Conservation (phyloP, 1,284 basidiomycete species). For the Trichosporon faecale region DNA sequence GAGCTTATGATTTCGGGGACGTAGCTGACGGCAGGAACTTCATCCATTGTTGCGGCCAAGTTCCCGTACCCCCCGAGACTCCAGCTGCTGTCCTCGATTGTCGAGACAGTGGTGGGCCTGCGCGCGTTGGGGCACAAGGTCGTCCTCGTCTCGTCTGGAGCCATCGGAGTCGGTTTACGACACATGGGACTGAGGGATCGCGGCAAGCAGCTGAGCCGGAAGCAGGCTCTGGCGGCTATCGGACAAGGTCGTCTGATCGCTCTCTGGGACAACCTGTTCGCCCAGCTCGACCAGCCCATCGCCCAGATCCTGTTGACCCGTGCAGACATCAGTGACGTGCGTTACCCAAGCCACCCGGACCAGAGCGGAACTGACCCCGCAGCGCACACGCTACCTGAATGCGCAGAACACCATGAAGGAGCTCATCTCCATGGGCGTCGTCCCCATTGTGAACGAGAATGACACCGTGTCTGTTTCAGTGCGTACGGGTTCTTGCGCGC, state of each 20-base stretch:
- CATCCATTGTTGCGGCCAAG: conserved; percentile 86
- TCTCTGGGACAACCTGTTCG: conserved; percentile 93
- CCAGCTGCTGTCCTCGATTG: conserved; percentile 83
- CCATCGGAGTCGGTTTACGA: conserved; percentile 89
- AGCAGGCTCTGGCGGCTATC: conserved; percentile 95
- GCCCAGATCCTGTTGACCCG: conserved; percentile 92
- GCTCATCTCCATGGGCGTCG: conserved; percentile 80
- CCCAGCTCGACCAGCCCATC: conserved; percentile 87
- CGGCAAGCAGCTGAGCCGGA: conserved; percentile 81
- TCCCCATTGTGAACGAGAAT: conserved; percentile 95
- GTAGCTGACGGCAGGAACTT: conserved; percentile 63
- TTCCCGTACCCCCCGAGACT: conserved; percentile 81
- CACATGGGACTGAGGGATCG: conserved; percentile 78
- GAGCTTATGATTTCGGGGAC: too few relatives aligned
- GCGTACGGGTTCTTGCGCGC: conserved; percentile 46
- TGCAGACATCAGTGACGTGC: conserved; percentile 92
- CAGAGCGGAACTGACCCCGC: conserved; percentile 12
- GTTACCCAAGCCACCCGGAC: conserved; percentile 39
- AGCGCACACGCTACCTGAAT: conserved; percentile 90
- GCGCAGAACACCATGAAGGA: conserved; percentile 90
- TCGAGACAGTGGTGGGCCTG: conserved; percentile 82
- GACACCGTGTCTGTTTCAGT: conserved; percentile 93
- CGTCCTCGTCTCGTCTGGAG: conserved; percentile 91
- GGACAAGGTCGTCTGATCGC: conserved; percentile 95
- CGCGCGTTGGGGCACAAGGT: conserved; percentile 83